phyloP scores from a whole-genome alignment of 2,329 filamentous ascomycete genomes.

The Stachybotrys echinatus region DNA sequence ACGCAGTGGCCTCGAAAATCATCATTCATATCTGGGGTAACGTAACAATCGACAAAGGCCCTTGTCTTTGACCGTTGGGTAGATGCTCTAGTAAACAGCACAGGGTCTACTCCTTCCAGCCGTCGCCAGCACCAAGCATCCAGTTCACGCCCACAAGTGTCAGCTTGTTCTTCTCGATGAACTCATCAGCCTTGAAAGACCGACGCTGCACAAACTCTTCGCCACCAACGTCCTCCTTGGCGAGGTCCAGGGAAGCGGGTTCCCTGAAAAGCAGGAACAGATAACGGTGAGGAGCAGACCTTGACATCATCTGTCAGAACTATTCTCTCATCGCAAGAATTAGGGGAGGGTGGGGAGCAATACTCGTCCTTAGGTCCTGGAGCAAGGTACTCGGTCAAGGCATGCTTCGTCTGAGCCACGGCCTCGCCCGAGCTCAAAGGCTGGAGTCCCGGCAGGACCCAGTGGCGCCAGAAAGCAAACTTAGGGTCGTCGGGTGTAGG shows the following conservation, averaged over 20 bases:
- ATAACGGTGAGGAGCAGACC: conserved; percentile 43
- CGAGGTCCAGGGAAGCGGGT: conserved; percentile 24
- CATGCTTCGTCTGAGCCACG: conserved; percentile 21
- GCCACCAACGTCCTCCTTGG: conserved; percentile 37
- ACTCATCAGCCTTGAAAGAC: conserved; percentile 33
- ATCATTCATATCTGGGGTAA: too few relatives aligned
- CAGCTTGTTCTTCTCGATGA: conserved; percentile 30
- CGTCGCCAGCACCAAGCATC: conserved; percentile 41
- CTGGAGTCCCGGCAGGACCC: conserved; percentile 38
- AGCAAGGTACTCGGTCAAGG: conserved; percentile 36
- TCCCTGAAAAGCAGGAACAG: conserved; percentile 39
- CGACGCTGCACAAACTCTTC: conserved; percentile 40
- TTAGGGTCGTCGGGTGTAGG: conserved; percentile 50
- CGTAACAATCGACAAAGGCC: too few relatives aligned
- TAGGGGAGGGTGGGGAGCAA: conserved; percentile 9
- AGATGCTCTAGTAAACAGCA: neutral
- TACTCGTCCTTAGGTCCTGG: conserved; percentile 42
- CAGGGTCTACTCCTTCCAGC: conserved; percentile 25
- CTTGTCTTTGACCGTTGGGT: too few relatives aligned
- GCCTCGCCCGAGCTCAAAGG: conserved; percentile 16
- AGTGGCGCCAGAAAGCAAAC: conserved; percentile 51
- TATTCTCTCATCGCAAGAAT: neutral
- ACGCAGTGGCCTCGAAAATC: too few relatives aligned
- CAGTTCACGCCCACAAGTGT: conserved; percentile 36
- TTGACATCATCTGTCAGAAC: conserved; percentile 9